Conservation (phyloP, 2,329 filamentous ascomycete species). For the Penicillium sp. region DNA sequence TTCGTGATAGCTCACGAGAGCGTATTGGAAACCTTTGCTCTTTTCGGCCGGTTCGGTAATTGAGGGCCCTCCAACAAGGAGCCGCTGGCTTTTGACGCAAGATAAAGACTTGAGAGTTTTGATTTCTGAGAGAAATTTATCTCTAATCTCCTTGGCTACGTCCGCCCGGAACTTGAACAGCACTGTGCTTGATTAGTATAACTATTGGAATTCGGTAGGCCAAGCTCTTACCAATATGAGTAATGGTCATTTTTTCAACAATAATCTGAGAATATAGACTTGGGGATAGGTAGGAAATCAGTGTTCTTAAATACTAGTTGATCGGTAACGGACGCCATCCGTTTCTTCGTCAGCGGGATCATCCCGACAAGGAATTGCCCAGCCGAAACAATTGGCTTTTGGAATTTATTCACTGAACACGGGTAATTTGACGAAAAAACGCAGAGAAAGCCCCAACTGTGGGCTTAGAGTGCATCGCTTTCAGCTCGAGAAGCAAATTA, state of each 20-base stretch:
- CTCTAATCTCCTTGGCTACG: constrained; percentile 44
- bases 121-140: constrained; percentile 49
- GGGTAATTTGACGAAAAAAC: too few species aligned
- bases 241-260: constrained; percentile 22
- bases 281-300: background rate
- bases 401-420: background rate
- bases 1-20: constrained; percentile 54
- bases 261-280: background rate
- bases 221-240: constrained; percentile 23
- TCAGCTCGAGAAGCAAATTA: too few species aligned
- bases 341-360: background rate
- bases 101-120: constrained; percentile 51
- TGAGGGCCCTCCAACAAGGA: constrained; percentile 55
- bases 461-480: too few species aligned
- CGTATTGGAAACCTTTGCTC: constrained; percentile 56
- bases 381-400: too few species aligned
- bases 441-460: too few species aligned
- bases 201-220: background rate
- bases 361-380: background rate
- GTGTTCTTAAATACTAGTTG: background rate
- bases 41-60: constrained; percentile 53
- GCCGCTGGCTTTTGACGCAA: constrained; percentile 50
- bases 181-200: constrained; percentile 32
- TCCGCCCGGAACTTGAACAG: constrained; percentile 52
- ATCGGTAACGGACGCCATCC: background rate